A percentile compares a stretch with the other conserved stretches of the same genome.
These are phyloP conservation scores for Trichophyton simii DNA, from an alignment of 2,329 filamentous ascomycete species.

Conservation along the genomic window DNA sequence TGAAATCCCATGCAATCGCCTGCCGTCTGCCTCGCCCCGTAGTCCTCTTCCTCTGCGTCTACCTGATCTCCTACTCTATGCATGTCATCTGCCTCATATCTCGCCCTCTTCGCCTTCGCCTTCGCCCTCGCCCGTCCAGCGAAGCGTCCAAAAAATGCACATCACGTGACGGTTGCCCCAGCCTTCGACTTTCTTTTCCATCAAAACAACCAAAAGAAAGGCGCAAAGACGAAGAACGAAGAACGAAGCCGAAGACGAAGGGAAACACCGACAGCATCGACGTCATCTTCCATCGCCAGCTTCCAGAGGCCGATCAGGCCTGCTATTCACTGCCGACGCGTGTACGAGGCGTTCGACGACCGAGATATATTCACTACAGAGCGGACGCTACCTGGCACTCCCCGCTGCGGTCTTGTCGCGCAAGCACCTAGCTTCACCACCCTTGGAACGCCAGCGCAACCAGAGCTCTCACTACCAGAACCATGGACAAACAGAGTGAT, in stretches of 20 bases:
- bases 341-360: not conserved
- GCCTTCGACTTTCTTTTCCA: not conserved
- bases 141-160: not conserved
- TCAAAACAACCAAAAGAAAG: not conserved
- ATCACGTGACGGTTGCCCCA: conserved; percentile 1
- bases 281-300: not conserved
- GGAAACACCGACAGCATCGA: not conserved
- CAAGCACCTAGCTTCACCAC: not conserved
- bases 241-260: not conserved
- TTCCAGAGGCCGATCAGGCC: not conserved
- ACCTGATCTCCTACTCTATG: not conserved
- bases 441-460: not conserved
- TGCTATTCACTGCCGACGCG: not conserved
- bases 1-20: too few species aligned
- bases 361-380: too few species aligned
- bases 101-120: not conserved
- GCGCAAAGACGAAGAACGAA: not conserved
- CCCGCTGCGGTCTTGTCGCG: too few species aligned
- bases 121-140: not conserved
- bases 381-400: too few species aligned
- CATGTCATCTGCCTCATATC: not conserved
- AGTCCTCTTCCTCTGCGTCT: not conserved
- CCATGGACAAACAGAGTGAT: not conserved
- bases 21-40: too few species aligned
- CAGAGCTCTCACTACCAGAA: too few species aligned